Percentiles rank a stretch among this genome's conserved stretches.
Conservation (phyloP, 352 stramenopile species). For the Phytopythium montanum region DNA sequence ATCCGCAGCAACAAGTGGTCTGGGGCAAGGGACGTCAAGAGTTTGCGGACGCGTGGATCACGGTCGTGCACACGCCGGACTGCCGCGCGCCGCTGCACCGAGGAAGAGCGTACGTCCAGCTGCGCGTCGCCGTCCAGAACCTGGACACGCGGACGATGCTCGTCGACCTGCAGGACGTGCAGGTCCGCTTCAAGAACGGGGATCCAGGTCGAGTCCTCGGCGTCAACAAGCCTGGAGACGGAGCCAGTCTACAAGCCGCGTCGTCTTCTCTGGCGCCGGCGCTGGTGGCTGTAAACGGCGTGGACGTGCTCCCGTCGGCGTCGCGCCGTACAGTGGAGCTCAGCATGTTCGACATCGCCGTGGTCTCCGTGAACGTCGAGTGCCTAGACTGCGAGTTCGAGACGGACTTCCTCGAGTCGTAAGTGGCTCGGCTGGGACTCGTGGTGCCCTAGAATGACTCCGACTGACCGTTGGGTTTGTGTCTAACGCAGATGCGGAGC, state of each 20-base stretch:
- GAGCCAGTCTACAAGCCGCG: not conserved
- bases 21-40: slow-evolving; percentile 66
- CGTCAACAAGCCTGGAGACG: slow-evolving; percentile 7
- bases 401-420: slow-evolving; percentile 68
- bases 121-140: slow-evolving; percentile 72
- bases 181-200: slow-evolving; percentile 71
- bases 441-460: not conserved
- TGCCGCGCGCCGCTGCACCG: slow-evolving; percentile 39
- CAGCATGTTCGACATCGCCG: slow-evolving; percentile 63
- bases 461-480: slow-evolving; percentile 3
- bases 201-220: slow-evolving; percentile 42
- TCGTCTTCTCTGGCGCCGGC: slow-evolving; percentile 32
- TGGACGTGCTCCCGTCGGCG: slow-evolving; percentile 21
- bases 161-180: slow-evolving; percentile 55
- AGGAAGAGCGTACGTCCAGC: slow-evolving; percentile 45
- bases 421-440: slow-evolving; percentile 1
- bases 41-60: slow-evolving; percentile 71
- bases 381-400: slow-evolving; percentile 74
- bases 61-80: slow-evolving; percentile 62
- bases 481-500: slow-evolving; percentile 34
- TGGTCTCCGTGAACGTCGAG: slow-evolving; percentile 56
- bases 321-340: slow-evolving; percentile 37
- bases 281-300: slow-evolving; percentile 55
- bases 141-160: slow-evolving; percentile 44
- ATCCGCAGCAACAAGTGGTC: slow-evolving; percentile 45